phyloP scores from a whole-genome alignment of 2,329 filamentous ascomycete species.

The Neonectria coccinea region DNA sequence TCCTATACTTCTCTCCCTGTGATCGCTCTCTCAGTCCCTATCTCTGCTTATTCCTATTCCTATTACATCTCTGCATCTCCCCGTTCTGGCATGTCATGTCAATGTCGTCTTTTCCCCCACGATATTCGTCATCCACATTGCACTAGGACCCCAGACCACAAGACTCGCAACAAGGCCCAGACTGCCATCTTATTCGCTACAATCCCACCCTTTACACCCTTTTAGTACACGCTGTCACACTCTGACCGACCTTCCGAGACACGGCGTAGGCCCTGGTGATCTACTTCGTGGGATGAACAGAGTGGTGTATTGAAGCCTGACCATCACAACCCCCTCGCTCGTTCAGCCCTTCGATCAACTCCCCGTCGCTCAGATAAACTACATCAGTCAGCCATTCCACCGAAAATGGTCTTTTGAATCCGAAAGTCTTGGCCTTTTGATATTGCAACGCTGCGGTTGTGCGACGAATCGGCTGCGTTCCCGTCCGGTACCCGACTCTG shows the following conservation, averaged over 20 bases:
- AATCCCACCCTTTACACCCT: conserved; percentile 21
- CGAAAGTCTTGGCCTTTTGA: conserved; percentile 16
- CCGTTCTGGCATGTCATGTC: not conserved
- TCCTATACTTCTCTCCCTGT: not conserved
- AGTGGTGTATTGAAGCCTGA: conserved; percentile 8
- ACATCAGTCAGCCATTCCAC: conserved; percentile 4
- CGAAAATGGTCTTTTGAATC: conserved; percentile 7
- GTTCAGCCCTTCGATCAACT: conserved; percentile 19
- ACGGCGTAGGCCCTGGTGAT: conserved; percentile 27
- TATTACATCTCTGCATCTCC: not conserved
- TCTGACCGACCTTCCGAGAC: conserved; percentile 31
- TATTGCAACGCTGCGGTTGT: conserved; percentile 10
- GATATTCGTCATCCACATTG: conserved; percentile 44
- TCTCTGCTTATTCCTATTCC: not conserved
- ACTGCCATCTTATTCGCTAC: conserved; percentile 33
- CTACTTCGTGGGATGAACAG: conserved; percentile 17
- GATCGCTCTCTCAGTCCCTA: not conserved
- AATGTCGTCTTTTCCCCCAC: conserved; percentile 45
- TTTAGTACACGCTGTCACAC: conserved; percentile 16
- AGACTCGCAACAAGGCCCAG: conserved; percentile 22
- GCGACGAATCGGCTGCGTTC: conserved; percentile 7
- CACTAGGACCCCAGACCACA: conserved; percentile 32
- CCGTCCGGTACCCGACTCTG: not conserved
- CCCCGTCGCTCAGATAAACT: conserved; percentile 20
- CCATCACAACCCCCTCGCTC: not conserved